Conservation (phyloP, 148 eudicot genomes). For the Heliosperma pusillum region DNA sequence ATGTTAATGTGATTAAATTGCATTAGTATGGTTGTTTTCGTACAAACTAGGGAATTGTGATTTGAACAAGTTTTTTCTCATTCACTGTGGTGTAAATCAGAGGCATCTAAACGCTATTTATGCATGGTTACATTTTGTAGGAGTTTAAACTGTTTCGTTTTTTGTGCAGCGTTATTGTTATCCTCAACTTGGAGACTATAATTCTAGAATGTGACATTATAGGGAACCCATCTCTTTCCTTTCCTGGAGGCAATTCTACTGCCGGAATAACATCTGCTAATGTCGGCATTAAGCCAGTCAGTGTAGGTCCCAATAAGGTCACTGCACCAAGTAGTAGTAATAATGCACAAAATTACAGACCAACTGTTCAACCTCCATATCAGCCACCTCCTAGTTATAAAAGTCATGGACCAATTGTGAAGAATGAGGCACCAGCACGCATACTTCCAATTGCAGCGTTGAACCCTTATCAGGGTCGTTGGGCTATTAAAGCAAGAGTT, state of each 20-base stretch:
- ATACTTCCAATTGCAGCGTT: conserved; percentile 77
- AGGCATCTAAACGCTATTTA: not conserved
- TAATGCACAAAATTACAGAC: conserved; percentile 44
- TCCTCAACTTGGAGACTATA: conserved; percentile 87
- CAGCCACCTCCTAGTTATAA: conserved; percentile 91
- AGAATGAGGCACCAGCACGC: conserved; percentile 95
- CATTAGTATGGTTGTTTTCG: not conserved
- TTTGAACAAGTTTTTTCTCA: not conserved
- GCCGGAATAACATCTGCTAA: conserved; percentile 42
- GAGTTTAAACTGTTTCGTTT: not conserved
- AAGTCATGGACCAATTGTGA: conserved; percentile 84
- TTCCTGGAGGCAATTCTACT: conserved; percentile 31
- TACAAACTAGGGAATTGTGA: not conserved
- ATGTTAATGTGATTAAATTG: not conserved
- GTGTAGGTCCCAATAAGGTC: conserved; percentile 22
- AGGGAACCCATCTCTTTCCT: conserved; percentile 58
- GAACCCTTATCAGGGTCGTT: conserved; percentile 80
- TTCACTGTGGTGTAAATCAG: not conserved
- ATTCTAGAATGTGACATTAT: conserved; percentile 74
- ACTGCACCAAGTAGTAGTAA: conserved; percentile 34
- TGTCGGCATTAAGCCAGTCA: conserved; percentile 17
- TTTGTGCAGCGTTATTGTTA: conserved; percentile 82
- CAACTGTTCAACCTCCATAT: conserved; percentile 85
- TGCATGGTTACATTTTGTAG: not conserved
- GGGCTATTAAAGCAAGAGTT: conserved; percentile 97